Conservation (phyloP, 106 monocot genomes). For the Dendrobium huoshanense region DNA sequence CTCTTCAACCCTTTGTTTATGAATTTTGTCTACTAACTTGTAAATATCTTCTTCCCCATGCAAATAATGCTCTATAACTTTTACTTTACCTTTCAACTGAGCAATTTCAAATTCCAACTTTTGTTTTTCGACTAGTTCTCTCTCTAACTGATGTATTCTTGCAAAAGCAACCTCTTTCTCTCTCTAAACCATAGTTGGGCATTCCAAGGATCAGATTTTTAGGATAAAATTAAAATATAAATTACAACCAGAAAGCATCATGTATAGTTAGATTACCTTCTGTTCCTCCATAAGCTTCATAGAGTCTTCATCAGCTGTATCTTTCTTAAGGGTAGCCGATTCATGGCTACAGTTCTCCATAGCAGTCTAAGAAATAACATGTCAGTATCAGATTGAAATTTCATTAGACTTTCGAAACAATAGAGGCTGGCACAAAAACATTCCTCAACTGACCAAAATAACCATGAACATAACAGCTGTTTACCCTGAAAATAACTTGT, state of each 20-base stretch:
- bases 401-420: background rate
- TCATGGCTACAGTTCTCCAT: constrained; percentile 45
- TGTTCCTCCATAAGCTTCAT: constrained; percentile 67
- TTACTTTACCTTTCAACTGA: constrained; percentile 60
- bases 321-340: constrained; percentile 53
- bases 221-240: background rate
- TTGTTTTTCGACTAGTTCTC: constrained; percentile 54
- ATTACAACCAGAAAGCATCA: background rate
- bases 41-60: constrained; percentile 57
- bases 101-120: constrained; percentile 73
- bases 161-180: constrained; percentile 72
- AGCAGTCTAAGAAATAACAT: background rate
- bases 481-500: too few species aligned
- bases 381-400: background rate
- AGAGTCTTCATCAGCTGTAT: constrained; percentile 69
- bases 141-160: constrained; percentile 64
- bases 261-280: constrained; percentile 40
- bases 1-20: constrained; percentile 37
- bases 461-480: background rate
- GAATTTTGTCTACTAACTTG: constrained; percentile 39
- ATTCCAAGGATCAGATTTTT: constrained; percentile 2
- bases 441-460: background rate
- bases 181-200: constrained; percentile 21
- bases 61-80: constrained; percentile 64
- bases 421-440: background rate